Base-by-base conservation (phyloP, 2,329 filamentous ascomycete genomes). In the Hymenoscyphus scutula region DNA sequence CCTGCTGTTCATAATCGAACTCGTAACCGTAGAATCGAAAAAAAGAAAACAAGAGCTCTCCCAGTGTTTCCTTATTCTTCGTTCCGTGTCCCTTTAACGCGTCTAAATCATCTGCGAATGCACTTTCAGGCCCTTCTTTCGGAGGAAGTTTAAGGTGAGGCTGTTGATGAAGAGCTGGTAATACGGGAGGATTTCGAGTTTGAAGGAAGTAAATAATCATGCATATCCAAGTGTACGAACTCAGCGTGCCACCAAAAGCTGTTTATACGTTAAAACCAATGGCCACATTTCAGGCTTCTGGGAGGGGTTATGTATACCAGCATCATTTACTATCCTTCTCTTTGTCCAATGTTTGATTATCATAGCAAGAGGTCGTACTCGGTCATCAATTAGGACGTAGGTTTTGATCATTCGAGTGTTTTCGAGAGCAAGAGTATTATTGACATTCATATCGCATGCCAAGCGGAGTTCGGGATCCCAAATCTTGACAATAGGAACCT, bases 161-260 rank as follows among this genome's bases (percentile, higher is more conserved):
- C 25, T 85, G 82, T 72, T 92, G 88, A 74, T 98, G 95, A 37
- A 99, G 81, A 17, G 90, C 87, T 3, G 95, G 95, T 25, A 99
- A 78, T 60, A 99, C 85, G 0, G 94, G 90, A 17, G 92, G 90
- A 64, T 89, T 83, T 70, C 92, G 87, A 58, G 92, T 89, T 77
- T 99, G 95, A 29, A 99, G 83, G 73, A 98, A 99, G 69, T 92
- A 96, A 74, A 99, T 89, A 69, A 98, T 96, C 82, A 99, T 86
- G 77, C 95, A 99, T 74, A 98, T 98, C 95, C 95, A 99, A 25
- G 95, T 97, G 74, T 99, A 99, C 19, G 95, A 99, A 76, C 94
- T 98, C 64, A 99, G 82, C 6, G 95, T 99, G 62, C 92, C 93
- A 66, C 95, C 93, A 74, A 92, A 92, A 63, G 90, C 95, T 96